phyloP scores from a whole-genome alignment of 2,329 filamentous ascomycete species.

The Trichoderma pleuroti region DNA sequence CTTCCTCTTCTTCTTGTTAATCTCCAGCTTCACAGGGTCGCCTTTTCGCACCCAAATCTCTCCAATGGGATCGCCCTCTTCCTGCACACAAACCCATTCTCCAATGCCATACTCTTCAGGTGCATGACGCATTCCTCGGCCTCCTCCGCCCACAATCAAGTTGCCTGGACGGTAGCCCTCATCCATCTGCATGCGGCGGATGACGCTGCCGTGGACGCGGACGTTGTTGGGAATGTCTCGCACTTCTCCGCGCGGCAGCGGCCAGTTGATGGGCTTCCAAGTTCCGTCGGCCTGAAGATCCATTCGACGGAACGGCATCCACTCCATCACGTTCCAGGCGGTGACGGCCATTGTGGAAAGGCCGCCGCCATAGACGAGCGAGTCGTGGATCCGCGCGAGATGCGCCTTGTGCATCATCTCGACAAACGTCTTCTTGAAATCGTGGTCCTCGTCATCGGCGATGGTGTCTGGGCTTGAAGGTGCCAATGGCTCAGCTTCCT shows the following conservation, averaged over 20 bases:
- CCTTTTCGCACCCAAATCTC: constrained; percentile 57
- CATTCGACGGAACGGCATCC: constrained; percentile 76
- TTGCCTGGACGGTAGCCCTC: constrained; percentile 70
- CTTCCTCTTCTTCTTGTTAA: constrained; percentile 7
- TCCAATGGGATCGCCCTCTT: constrained; percentile 63
- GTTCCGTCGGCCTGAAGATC: constrained; percentile 68
- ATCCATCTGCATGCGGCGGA: constrained; percentile 65
- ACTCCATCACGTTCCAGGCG: constrained; percentile 77
- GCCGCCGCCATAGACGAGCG: constrained; percentile 61
- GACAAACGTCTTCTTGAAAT: constrained; percentile 44
- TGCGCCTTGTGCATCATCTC: constrained; percentile 56
- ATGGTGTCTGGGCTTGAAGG: constrained; percentile 25
- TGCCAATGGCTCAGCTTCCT: constrained; percentile 19
- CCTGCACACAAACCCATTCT: constrained; percentile 64
- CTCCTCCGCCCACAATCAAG: constrained; percentile 74
- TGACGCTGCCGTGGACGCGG: constrained; percentile 69
- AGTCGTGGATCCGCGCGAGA: constrained; percentile 63
- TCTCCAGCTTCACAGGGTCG: constrained; percentile 11
- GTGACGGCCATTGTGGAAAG: constrained; percentile 54
- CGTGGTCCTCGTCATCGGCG: constrained; percentile 24
- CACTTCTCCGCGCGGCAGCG: constrained; percentile 71
- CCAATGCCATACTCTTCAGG: constrained; percentile 63
- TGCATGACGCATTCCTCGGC: constrained; percentile 62
- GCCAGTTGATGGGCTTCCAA: constrained; percentile 80
- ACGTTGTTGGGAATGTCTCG: constrained; percentile 71